phyloP scores from a whole-genome alignment of 768 basidiomycete species.

The Lactarius sanguifluus region DNA sequence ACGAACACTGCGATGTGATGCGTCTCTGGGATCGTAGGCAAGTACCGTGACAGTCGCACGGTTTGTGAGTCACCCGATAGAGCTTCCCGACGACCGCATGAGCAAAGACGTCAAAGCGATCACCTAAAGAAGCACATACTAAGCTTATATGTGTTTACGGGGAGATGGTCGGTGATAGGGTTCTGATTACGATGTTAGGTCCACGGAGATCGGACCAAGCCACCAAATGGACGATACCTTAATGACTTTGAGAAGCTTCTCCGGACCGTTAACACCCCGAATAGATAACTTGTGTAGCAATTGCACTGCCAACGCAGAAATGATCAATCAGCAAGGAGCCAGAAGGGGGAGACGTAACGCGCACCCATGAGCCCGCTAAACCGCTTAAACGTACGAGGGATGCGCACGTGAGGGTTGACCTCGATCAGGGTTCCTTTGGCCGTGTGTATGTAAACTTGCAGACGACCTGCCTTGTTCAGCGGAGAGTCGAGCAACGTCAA shows the following conservation, averaged over 20 bases:
- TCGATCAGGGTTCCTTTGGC: slow-evolving; percentile 95
- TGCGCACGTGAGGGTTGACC: slow-evolving; percentile 96
- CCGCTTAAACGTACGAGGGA: slow-evolving; percentile 97
- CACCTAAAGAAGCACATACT: slow-evolving; percentile 53
- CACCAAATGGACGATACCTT: slow-evolving; percentile 51
- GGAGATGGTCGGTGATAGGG: slow-evolving; percentile 91
- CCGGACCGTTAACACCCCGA: slow-evolving; percentile 92
- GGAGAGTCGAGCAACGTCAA: slow-evolving; percentile 96
- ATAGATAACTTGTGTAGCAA: slow-evolving; percentile 94
- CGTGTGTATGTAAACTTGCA: slow-evolving; percentile 98
- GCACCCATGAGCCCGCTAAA: slow-evolving; percentile 98
- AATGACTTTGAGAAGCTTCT: slow-evolving; percentile 96
- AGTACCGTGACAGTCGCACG: slow-evolving; percentile 75
- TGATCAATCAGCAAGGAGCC: slow-evolving; percentile 8
- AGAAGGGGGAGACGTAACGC: slow-evolving; percentile 25
- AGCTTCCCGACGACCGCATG: slow-evolving; percentile 46
- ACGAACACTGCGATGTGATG: slow-evolving; percentile 95
- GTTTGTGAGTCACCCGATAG: slow-evolving; percentile 90
- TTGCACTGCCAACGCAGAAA: slow-evolving; percentile 63
- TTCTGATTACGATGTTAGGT: slow-evolving; percentile 53
- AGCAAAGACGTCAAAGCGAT: slow-evolving; percentile 11
- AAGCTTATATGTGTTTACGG: slow-evolving; percentile 92
- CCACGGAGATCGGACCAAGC: slow-evolving; percentile 4
- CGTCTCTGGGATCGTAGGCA: slow-evolving; percentile 81
- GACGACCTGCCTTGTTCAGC: slow-evolving; percentile 92